A percentile compares a stretch with the other conserved stretches of the same genome.
phyloP scores from a whole-genome alignment of 108 stramenopile species.

The Cyclotella distinguenda region DNA sequence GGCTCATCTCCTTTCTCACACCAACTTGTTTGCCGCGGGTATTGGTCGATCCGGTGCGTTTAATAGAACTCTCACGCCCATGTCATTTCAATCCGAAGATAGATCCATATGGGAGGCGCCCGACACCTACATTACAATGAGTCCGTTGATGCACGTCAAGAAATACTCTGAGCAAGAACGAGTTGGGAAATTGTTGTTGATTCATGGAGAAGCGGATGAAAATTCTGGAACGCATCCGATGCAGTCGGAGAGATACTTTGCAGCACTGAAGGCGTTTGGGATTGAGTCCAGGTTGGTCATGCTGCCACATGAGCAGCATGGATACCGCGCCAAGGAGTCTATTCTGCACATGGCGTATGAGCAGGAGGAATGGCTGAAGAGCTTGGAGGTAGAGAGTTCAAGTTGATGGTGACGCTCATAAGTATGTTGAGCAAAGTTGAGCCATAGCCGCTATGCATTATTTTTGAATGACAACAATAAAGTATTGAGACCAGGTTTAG shows the following conservation, averaged over 20 bases:
- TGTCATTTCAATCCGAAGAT: slow-evolving; percentile 54
- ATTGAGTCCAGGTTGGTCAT: slow-evolving; percentile 50
- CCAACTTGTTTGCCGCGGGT: slow-evolving; percentile 46
- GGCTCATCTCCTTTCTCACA: slow-evolving; percentile 53
- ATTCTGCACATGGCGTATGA: slow-evolving; percentile 56
- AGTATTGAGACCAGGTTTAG: too few species aligned
- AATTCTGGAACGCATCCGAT: slow-evolving; percentile 49
- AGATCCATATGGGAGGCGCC: slow-evolving; percentile 51
- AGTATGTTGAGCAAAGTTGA: too few species aligned
- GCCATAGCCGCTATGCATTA: too few species aligned
- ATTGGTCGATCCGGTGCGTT: slow-evolving; percentile 37
- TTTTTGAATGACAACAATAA: too few species aligned
- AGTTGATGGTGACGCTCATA: neutral
- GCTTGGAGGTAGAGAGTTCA: slow-evolving; percentile 14
- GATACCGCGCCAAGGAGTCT: slow-evolving; percentile 44
- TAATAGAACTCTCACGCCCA: slow-evolving; percentile 38
- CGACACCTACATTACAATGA: slow-evolving; percentile 50
- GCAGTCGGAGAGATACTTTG: slow-evolving; percentile 51
- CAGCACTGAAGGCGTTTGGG: slow-evolving; percentile 54
- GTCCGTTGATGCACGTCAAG: slow-evolving; percentile 55
- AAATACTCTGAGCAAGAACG: slow-evolving; percentile 45
- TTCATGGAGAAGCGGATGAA: slow-evolving; percentile 56
- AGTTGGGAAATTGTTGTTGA: slow-evolving; percentile 43
- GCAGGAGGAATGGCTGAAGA: slow-evolving; percentile 51
- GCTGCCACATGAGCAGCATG: slow-evolving; percentile 49